phyloP scores from a whole-genome alignment of 2,329 filamentous ascomycete species.

The Exophiala oligosperma region DNA sequence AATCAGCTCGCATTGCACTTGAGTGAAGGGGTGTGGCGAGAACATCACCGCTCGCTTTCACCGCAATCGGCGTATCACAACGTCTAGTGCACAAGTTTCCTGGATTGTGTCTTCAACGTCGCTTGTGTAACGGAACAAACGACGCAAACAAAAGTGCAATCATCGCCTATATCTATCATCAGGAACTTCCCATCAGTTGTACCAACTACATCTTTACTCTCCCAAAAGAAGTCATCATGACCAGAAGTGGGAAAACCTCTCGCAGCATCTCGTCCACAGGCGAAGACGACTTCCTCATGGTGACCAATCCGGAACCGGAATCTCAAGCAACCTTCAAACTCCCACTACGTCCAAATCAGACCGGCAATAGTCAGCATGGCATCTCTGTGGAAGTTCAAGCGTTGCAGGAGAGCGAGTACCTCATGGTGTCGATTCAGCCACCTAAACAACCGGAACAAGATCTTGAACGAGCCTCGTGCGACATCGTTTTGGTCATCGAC shows the following conservation, averaged over 20 bases:
- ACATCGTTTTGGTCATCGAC: conserved; percentile 64
- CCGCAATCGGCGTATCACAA: no score
- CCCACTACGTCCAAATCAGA: conserved; percentile 2
- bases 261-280: background rate
- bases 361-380: conserved; percentile 1
- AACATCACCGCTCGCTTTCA: no score
- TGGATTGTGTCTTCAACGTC: background rate
- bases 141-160: background rate
- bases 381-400: conserved; percentile 21
- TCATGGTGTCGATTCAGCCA: conserved; percentile 28
- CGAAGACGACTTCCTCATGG: conserved; percentile 13
- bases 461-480: conserved; percentile 49
- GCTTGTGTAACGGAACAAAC: background rate
- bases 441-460: conserved; percentile 24
- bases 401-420: conserved; percentile 18
- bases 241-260: background rate
- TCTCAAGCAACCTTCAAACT: background rate
- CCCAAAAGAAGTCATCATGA: background rate
- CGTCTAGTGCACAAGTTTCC: background rate
- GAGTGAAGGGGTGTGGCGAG: no score
- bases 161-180: background rate
- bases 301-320: background rate
- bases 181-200: background rate
- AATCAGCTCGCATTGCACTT: no score
- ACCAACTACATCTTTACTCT: background rate